Evolutionary conservation across 495 filamentous ascomycete species (phyloP), one percentile per base, ranked within the genome.

Genomic region (Neurospora cerealis): DNA sequence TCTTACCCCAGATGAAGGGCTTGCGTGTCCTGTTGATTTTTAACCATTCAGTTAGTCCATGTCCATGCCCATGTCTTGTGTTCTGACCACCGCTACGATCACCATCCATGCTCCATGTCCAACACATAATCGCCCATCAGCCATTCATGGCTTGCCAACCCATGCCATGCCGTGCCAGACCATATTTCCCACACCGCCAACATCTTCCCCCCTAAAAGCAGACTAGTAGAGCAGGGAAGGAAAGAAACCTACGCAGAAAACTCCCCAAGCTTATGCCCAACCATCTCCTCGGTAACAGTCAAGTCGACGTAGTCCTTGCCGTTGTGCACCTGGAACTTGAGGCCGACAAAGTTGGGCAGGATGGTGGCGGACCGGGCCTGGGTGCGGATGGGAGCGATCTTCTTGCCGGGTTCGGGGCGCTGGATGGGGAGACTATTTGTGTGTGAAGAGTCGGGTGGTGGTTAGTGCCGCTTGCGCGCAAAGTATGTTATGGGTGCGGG

Each of bases 221-320:
- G 3, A 48, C 5, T 3, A 54, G 24, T 11, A 24, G 4, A 24
- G 24, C 11, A 11, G 7, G 2, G 32, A 36, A 69, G 72, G 69
- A 69, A 42, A 54, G 71, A 60, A 8, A 91, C 95, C 82, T 89
- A 97, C 94, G 88, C 78, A 75, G 94, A 89, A 83, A 97, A 99
- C 85, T 98, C 96, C 74, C 96, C 96, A 79, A 99, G 86, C 84
- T 98, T 99, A 81, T 96, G 91, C 54, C 96, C 96, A 19, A 99
- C 96, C 96, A 99, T 98, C 80, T 98, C 93, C 83, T 98, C 95
- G 48, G 94, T 97, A 74, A 99, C 91, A 69, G 86, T 86, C 39
- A 98, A 85, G 80, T 98, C 96, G 74, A 92, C 81, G 80, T 99
- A 99, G 2, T 87, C 89, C 88, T 97, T 98, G 76, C 96, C 96